Base-by-base conservation (phyloP, 2,329 filamentous ascomycete species). In the Arthrinium phaeospermum region DNA sequence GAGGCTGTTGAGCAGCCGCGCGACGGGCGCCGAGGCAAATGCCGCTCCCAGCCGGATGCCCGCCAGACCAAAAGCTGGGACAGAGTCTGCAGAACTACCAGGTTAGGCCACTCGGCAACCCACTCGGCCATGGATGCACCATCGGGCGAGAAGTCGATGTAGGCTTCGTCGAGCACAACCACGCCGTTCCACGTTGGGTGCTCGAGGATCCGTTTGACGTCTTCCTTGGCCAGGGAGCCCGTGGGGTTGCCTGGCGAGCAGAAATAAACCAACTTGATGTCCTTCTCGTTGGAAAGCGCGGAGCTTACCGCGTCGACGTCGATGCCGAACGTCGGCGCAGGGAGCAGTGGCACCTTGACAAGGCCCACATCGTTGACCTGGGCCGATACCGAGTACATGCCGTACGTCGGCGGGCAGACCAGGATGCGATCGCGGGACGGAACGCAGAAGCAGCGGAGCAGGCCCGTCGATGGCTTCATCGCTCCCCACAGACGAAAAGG, bases 21-120 rank as follows among this genome's bases (percentile, higher is more conserved):
- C 95, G 74, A 99, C 92, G 7, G 91, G 87, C 0, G 91, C 87
- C 13, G 91, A 89, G 6, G 94, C 89, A 80, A 98, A 99, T 0
- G 94, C 94, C 10, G 91, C 93, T 67, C 96, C 96, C 0, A 99
- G 88, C 22, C 96, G 89, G 80, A 99, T 98, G 69, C 96, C 96
- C 4, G 96, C 96, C 79, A 99, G 89, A 41, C 96, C 96, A 80
- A 99, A 99, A 0, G 95, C 96, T 83, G 99, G 78, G 94, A 97
- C n/a, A 98, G 88, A 0, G 96, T 99, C 86, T 99, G 96, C 94
- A 98, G 94, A 72, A 99, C 95, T 24, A 98, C 95, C 37, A 99
- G 87, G 82, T 99, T 99, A 69, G 96, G 95, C 90, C 94, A 97
- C 79, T 98, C 95, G 47, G 89, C 87, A 0, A 97, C 95, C 92